phyloP scores from a whole-genome alignment of 768 basidiomycete genomes.

The Tricholomella constricta region DNA sequence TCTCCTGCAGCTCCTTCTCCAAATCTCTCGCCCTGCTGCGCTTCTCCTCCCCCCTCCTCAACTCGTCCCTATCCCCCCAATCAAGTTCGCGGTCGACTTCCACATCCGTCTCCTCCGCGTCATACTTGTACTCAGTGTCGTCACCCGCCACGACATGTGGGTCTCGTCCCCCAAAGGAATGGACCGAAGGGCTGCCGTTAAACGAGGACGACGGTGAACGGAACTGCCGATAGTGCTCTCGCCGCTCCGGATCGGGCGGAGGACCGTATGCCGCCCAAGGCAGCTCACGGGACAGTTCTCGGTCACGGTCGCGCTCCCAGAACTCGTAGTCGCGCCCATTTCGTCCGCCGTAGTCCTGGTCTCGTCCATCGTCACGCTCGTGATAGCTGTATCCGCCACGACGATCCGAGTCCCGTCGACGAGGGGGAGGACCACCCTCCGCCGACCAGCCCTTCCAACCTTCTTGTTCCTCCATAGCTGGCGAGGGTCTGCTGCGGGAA shows the following conservation, averaged over 20 bases:
- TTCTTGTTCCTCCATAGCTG: slow-evolving; percentile 12
- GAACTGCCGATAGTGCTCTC: slow-evolving; percentile 3
- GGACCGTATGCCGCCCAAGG: slow-evolving; percentile 11
- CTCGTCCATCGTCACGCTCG: slow-evolving; percentile 4
- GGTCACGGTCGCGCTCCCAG: slow-evolving; percentile 4
- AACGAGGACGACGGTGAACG: slow-evolving; percentile 20
- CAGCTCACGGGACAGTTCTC: background rate
- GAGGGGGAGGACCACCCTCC: slow-evolving; percentile 5
- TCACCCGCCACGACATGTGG: slow-evolving; percentile 13
- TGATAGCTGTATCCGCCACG: slow-evolving; percentile 10
- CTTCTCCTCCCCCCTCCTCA: slow-evolving; percentile 23
- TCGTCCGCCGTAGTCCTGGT: slow-evolving; percentile 11
- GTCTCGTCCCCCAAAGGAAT: slow-evolving; percentile 23
- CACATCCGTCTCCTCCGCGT: slow-evolving; percentile 13
- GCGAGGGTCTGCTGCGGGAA: slow-evolving; percentile 11
- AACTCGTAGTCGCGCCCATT: slow-evolving; percentile 11
- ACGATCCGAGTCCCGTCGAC: slow-evolving; percentile 14
- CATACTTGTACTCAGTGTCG: slow-evolving; percentile 20
- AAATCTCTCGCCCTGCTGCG: slow-evolving; percentile 4
- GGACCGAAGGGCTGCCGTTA: slow-evolving; percentile 14
- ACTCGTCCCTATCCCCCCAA: slow-evolving; percentile 16
- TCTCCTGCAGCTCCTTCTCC: slow-evolving; percentile 8
- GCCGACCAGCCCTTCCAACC: slow-evolving; percentile 18
- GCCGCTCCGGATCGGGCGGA: slow-evolving; percentile 16
- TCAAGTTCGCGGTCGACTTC: background rate